Base-by-base conservation (phyloP, 139 green algal genomes). In the Chlamydomonas sphaeroides region DNA sequence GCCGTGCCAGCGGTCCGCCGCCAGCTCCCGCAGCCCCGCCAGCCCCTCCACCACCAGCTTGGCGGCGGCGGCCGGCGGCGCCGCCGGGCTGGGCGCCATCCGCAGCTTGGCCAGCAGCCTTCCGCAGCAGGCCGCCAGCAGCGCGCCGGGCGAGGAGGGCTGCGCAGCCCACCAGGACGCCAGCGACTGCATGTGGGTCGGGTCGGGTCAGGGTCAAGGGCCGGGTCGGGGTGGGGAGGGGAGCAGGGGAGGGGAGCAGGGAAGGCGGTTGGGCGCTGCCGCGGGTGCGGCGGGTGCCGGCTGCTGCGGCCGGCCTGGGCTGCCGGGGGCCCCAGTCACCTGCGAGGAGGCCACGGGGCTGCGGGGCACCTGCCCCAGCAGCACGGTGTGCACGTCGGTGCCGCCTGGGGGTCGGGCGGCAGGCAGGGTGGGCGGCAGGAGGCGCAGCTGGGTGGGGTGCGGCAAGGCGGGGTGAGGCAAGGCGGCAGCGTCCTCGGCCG, bases 61-160 rank as follows among this genome's bases (percentile, higher is more conserved):
- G 42, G 66, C 67, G 39, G 68, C 68, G 5, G 67, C 41, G 79
- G 39, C 6, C 15, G 41, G 33, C 5, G 68, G 53, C 38, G 42
- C 65, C n/a, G 15, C 20, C 10, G 68, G 56, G 56, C 10, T 62
- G 38, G 68, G 66, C 36, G 20, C 57, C 56, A 68, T 53, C 0
- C 67, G 59, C 49, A 79, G 57, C 48, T 86, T 86, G 11, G 80
- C 80, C 35, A 79, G 69, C 70, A 86, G 69, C 42, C 80, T 59
- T 0, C 14, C 23, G 68, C 56, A 63, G 26, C 45, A 63, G 39
- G 48, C 49, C 7, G 59, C 5, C 23, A 78, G 80, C 70, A 80
- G 48, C 1, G 61, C 59, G 32, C 66, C 33, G 26, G 70, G 59
- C 23, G 69, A 33, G 2, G 57, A 62, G 35, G 80, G 80, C 25